Evolutionary conservation across 768 basidiomycete species (phyloP), one percentile per base, ranked within the genome.

Genomic region (Tulasnella sp.): DNA sequence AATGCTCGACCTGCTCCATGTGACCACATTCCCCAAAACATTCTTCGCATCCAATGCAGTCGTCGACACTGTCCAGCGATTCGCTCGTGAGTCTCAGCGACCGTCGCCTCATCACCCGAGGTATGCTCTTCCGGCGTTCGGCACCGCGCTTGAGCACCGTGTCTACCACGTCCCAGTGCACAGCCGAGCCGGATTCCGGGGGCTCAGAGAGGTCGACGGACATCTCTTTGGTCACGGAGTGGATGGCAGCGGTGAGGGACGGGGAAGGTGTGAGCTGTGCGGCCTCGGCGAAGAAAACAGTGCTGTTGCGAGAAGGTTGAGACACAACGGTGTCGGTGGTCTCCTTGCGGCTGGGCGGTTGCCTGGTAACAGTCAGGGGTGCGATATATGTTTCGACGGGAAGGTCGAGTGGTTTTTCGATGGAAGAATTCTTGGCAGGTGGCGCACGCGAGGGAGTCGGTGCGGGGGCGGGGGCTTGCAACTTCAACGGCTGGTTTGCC

Each of bases 221-320:
- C 61, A 67, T 67, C 26, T 67, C 61, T 26, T 67, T 32, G 10
- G 61, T 32, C 26, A 67, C 61, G 23, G 61, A 67, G 29, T 67
- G 61, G 32, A 67, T 67, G 61, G 61, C 61, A 67, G 61, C 61
- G 61, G 61, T 35, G 61, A 67, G 61, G 61, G 61, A 67, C 5
- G 61, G 61, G 61, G 61, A 67, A 10, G 61, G 61, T 35, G 61
- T 67, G 16, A 67, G 61, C 61, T 67, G 61, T 67, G 61, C 61
- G 61, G 61, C 23, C 16, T 67, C 61, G 61, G 61, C 32, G 61
- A 67, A 67, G 61, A 29, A 67, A 15, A 67, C 29, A 29, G 61
- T 67, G 61, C 35, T 67, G 10, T 9, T 35, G 61, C 61, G 61
- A 67, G 61, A 67, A 26, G 61, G 61, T 35, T 67, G 61, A 35